Evolutionary conservation across 2,329 filamentous ascomycete genomes (phyloP).

Genomic region (Chrysosporium keratinophilum): DNA sequence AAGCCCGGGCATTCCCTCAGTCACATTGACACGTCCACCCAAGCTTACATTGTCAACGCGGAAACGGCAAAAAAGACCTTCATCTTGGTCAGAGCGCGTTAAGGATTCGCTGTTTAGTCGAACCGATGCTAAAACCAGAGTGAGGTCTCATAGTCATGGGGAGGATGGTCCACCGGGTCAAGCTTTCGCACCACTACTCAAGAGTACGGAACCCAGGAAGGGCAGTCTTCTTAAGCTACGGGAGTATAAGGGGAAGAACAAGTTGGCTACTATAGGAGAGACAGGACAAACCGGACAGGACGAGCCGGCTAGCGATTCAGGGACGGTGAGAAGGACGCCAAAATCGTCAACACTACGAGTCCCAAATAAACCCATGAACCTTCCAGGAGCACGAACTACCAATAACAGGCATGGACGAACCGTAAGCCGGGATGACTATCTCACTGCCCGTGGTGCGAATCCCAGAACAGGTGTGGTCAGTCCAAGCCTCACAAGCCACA

Average conservation of each 20-base stretch:
- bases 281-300: not conserved
- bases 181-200: not conserved
- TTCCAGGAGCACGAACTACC: not conserved
- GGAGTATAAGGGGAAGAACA: conserved; percentile 4
- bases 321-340: conserved; percentile 14
- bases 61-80: conserved; percentile 9
- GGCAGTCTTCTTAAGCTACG: not conserved
- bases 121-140: not conserved
- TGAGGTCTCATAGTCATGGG: not conserved
- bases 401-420: conserved; percentile 11
- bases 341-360: not conserved
- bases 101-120: conserved; percentile 8
- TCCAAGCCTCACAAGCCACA: conserved; percentile 24
- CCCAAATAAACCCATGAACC: not conserved
- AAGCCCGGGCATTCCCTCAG: conserved; percentile 11
- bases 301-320: conserved; percentile 12
- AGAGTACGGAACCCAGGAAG: not conserved
- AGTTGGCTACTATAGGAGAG: conserved; percentile 16
- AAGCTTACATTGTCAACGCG: not conserved
- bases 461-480: conserved; percentile 31
- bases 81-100: conserved; percentile 16
- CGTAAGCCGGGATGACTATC: conserved; percentile 26
- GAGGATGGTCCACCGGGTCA: not conserved
- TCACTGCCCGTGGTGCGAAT: conserved; percentile 27
- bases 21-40: conserved; percentile 9